Evolutionary conservation across 2,329 filamentous ascomycete species (phyloP), one percentile per base, ranked within the genome.

Genomic region (Alternaria angustiovoidea): DNA sequence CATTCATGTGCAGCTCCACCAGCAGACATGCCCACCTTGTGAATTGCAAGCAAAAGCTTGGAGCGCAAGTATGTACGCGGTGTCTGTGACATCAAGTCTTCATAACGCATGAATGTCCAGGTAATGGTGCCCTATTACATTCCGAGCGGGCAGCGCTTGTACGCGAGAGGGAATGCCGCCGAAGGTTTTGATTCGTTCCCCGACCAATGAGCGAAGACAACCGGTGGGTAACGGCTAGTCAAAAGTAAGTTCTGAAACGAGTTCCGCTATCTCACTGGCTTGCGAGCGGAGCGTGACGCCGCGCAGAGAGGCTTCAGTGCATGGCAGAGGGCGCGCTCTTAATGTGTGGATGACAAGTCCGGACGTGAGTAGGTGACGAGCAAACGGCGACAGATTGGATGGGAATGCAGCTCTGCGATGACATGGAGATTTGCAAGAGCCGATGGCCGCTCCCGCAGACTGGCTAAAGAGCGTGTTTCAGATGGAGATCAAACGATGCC

Each of bases 401-500:
- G 32, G 24, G 41, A 48, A 43, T 49, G 53, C 53, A 48, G 49
- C 54, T 44, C 32, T 36, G 57, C 44, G 55, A 47, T 49, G 26
- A 20, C 14, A 16, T 42, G 36, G 59, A 60, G 52, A 63, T 64
- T 53, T 55, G 62, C 59, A 51, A 59, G 57, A 42, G 52, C 56
- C 57, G 62, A 62, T 66, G 60, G 60, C 34, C 55, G 59, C 63
- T 71, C 64, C 65, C 63, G 67, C 61, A 54, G 56, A 57, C 55
- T 54, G 58, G 59, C 62, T 63, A 51, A 49, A 49, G 59, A 63
- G 62, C 66, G 69, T 55, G 75, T 78, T 78, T 78, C 75, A 78
- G 74, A 65, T 57, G 73, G 58, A 71, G 73, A 77, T 77, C 74
- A 75, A 77, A 78, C 74, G 64, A 65, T 63, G 70, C 63, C 70